A percentile compares a stretch with the other conserved stretches of the same genome.
Conservation (phyloP, 2,329 filamentous ascomycete genomes). For the Fusarium lateritium region DNA sequence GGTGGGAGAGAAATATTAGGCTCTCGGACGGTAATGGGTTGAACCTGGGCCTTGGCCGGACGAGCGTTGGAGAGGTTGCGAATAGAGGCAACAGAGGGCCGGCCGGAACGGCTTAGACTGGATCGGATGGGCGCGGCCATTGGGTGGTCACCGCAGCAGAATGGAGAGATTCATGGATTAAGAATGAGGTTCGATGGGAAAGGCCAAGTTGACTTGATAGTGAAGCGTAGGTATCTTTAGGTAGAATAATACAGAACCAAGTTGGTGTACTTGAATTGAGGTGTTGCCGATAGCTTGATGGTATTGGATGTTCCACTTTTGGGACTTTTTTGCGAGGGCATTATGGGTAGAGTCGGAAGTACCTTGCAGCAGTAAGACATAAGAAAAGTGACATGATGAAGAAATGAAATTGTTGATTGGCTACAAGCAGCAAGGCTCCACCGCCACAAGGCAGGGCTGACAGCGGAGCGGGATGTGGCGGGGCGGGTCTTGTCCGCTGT, state of each 20-base stretch:
- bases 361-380: conserved; percentile 11
- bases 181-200: background rate
- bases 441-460: conserved; percentile 42
- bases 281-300: conserved; percentile 23
- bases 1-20: conserved; percentile 8
- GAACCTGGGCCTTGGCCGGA: conserved; percentile 52
- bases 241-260: conserved; percentile 10
- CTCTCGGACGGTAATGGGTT: conserved; percentile 40
- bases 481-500: conserved; percentile 36
- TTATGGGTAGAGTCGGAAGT: conserved; percentile 47
- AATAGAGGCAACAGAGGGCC: conserved; percentile 42
- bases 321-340: conserved; percentile 34
- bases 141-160: conserved; percentile 48
- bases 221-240: background rate
- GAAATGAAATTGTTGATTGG: conserved; percentile 29
- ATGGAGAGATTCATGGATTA: conserved; percentile 45
- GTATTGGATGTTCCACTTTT: conserved; percentile 39
- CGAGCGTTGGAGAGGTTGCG: conserved; percentile 51
- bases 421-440: conserved; percentile 1
- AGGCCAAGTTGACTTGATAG: conserved; percentile 2
- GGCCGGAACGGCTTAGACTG: conserved; percentile 46
- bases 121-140: conserved; percentile 55
- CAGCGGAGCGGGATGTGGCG: conserved; percentile 46
- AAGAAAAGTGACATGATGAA: conserved; percentile 17
- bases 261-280: conserved; percentile 4